These are phyloP conservation scores for Wickerhamiella brachini DNA, from an alignment of 805 yeast genomes.

Conservation along the genomic window DNA sequence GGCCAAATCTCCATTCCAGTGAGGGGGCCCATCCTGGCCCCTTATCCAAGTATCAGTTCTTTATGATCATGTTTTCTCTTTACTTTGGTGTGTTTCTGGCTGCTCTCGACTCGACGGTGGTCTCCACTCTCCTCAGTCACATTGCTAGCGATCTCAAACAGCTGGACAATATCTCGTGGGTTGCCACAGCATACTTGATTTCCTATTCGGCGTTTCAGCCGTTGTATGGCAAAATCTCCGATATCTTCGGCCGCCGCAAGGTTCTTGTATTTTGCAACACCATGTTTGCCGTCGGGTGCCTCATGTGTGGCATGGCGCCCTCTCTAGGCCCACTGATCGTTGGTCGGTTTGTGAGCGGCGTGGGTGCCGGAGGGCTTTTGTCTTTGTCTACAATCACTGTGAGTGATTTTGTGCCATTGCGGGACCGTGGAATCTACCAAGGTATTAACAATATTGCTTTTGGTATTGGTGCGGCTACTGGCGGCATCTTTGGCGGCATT, in stretches of 20 bases:
- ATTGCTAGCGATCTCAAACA: slow-evolving; percentile 48
- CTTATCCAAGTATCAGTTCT: slow-evolving; percentile 2
- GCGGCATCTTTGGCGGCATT: slow-evolving; percentile 46
- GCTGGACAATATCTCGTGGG: slow-evolving; percentile 45
- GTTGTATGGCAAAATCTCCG: slow-evolving; percentile 55
- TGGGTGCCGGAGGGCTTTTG: slow-evolving; percentile 85
- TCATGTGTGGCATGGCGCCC: slow-evolving; percentile 38
- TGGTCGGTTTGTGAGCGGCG: slow-evolving; percentile 69
- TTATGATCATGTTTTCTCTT: slow-evolving; percentile 16
- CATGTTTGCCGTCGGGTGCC: slow-evolving; percentile 35
- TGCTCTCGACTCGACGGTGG: slow-evolving; percentile 46
- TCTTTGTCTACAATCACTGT: slow-evolving; percentile 62
- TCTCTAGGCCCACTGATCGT: slow-evolving; percentile 46
- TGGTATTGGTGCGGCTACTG: slow-evolving; percentile 63
- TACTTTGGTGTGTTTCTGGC: slow-evolving; percentile 31
- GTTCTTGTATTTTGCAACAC: slow-evolving; percentile 30
- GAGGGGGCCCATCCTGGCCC: background rate
- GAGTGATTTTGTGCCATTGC: slow-evolving; percentile 61
- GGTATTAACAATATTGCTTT: slow-evolving; percentile 67
- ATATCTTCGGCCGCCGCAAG: slow-evolving; percentile 33
- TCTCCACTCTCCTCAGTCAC: slow-evolving; percentile 41
- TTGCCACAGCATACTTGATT: slow-evolving; percentile 55
- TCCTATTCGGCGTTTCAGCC: slow-evolving; percentile 68
- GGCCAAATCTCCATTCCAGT: background rate
- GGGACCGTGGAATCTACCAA: slow-evolving; percentile 70